phyloP scores from a whole-genome alignment of 139 green algal genomes.

The Pseudopediastrum boryanum region DNA sequence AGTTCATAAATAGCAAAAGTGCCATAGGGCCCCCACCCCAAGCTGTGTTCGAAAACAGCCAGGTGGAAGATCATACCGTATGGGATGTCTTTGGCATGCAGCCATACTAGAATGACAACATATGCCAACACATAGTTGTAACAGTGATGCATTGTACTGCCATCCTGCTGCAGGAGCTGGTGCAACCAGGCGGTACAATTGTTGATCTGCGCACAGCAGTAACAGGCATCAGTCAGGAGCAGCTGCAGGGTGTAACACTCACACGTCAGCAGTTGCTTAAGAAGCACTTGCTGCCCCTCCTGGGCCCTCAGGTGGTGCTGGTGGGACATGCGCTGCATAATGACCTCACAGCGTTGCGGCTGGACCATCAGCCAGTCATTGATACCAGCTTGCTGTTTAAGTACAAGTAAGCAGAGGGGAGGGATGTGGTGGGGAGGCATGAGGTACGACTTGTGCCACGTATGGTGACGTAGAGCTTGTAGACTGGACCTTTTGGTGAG shows the following conservation, averaged over 20 bases:
- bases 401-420: constrained; percentile 42
- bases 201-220: constrained; percentile 51
- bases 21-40: no score
- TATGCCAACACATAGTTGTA: no score
- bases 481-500: neutral
- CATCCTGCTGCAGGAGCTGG: constrained; percentile 58
- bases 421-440: neutral
- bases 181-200: constrained; percentile 45
- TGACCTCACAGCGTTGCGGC: constrained; percentile 57
- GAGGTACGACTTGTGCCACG: neutral
- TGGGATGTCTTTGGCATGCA: no score
- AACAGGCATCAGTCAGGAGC: constrained; percentile 50
- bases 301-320: constrained; percentile 44
- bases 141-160: no score
- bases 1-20: no score
- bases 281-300: neutral
- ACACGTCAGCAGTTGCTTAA: neutral
- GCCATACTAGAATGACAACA: no score
- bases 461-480: neutral
- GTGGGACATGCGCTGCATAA: constrained; percentile 68
- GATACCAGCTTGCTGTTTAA: constrained; percentile 63
- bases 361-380: constrained; percentile 63
- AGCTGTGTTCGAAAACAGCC: no score
- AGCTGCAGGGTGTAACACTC: constrained; percentile 42
- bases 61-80: no score